Evolutionary conservation across 148 eudicot species (phyloP), one percentile per base, ranked within the genome.

Genomic region (Chenopodium album): DNA sequence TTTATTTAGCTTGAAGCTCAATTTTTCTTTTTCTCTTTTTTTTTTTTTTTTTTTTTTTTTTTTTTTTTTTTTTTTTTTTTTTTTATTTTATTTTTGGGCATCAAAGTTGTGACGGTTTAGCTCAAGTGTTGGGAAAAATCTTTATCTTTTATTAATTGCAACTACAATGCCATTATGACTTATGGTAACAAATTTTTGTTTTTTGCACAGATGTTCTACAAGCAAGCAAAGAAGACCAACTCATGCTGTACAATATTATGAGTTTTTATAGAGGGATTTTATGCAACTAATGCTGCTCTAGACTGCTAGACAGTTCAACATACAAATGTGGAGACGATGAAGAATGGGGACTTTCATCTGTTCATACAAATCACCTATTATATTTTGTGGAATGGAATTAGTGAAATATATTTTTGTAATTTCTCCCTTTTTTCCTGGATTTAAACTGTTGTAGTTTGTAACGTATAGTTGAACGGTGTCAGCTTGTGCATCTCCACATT

Each of bases 201-300:
- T 70, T 83, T 46, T 52, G 76, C 66, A 69, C 97, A 95, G 99
- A 91, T 92, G 97, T 95, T 95, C 79, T 95, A 95, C 94, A 94
- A 94, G 85, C 98, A 94, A 81, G 99, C 98, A 12, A 92, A 94
- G 89, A 92, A 91, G 83, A 88, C 94, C 82, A 95, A 95, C 83
- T 90, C 88, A 62, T 95, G 99, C 78, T 95, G 98, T 86, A 82
- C 93, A 14, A 86, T 95, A 81, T 78, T 95, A 83, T 95, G 76
- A 88, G 76, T 76, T 48, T 76, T 78, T 19, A 54, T 54, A 66
- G 65, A 52, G 60, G n/a, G 48, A 37, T 31, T 50, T 11, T 50
- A 20, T 3, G 56, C n/a, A 46, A 4, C 44, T 5, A 19, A 23
- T 73, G 63, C 77, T 80, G 78, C 50, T 31, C 8, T 44, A 12